phyloP scores from a whole-genome alignment of 768 basidiomycete genomes.

The Mycena sanguinolenta region DNA sequence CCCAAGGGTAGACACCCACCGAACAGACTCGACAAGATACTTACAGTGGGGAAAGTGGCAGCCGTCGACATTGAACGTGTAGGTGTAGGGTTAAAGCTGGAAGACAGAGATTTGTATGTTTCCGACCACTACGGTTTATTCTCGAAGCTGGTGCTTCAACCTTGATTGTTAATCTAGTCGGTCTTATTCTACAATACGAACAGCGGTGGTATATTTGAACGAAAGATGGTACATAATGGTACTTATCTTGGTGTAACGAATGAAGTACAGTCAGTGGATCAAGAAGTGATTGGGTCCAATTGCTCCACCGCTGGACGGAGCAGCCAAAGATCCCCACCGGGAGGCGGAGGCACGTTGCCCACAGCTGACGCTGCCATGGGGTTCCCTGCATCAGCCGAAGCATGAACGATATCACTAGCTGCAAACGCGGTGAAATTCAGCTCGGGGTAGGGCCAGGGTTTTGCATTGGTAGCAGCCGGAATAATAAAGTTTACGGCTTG shows the following conservation, averaged over 20 bases:
- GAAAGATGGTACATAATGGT: no score
- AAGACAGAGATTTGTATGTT: slow-evolving; percentile 51
- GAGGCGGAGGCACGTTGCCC: slow-evolving; percentile 7
- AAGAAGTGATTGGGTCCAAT: slow-evolving; percentile 8
- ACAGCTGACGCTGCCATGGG: no score
- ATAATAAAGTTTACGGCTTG: slow-evolving; percentile 28
- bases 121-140: slow-evolving; percentile 56
- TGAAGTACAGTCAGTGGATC: no score
- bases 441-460: slow-evolving; percentile 19
- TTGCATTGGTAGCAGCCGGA: slow-evolving; percentile 19
- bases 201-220: no score
- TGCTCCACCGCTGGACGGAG: slow-evolving; percentile 29
- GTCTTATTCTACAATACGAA: not conserved
- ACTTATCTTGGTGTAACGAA: no score
- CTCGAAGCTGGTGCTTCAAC: not conserved
- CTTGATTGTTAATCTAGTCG: no score
- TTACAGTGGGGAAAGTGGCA: slow-evolving; percentile 52
- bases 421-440: slow-evolving; percentile 22
- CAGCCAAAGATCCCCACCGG: slow-evolving; percentile 28
- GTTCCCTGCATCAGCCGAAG: slow-evolving; percentile 27
- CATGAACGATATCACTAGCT: slow-evolving; percentile 31
- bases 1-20: slow-evolving; percentile 50
- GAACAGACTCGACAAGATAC: slow-evolving; percentile 60
- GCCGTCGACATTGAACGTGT: slow-evolving; percentile 53
- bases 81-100: slow-evolving; percentile 54